Base-by-base conservation (phyloP, 2,329 filamentous ascomycete species). In the Ascochyta lentis region DNA sequence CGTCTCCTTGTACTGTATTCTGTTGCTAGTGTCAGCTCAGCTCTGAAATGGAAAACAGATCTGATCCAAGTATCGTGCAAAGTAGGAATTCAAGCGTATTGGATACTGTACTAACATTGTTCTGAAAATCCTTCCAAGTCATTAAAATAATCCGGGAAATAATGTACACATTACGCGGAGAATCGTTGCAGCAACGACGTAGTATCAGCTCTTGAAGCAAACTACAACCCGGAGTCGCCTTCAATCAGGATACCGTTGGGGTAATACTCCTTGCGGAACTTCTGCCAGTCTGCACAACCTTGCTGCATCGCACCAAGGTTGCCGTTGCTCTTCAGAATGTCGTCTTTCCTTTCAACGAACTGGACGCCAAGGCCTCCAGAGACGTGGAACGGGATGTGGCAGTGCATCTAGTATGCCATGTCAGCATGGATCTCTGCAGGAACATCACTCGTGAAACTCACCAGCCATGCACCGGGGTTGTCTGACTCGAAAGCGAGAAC, bases 361-460 rank as follows among this genome's bases (percentile, higher is more conserved):
- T 86, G 81, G 3, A 85, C 72, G 4, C 77, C 79, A 16, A 89
- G 76, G 3, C 74, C 74, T 0, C 65, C 67, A 12, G 69, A 63
- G 13, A 75, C 51, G 51, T 75, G 73, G 59, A 75, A 75, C 3
- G 70, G 72, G 15, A 76, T 74, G 39, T 77, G 74, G 54, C 74
- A 76, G 50, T 77, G 74, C 74, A 76, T 75, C 53, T 56, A 23
- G n/a, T 19, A 19, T 24, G 7, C 34, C 6, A 29, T 4, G 4
- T 56, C 47, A 56, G 47, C 33, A 39, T 5, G 16, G 16, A 27
- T 16, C 3, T n/a, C 24, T 16, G 26, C 40, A 19, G 3, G 27
- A 13, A 5, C 7, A 10, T 27, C 12, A 19, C 10, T 7, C 12
- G 15, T 43, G 13, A 13, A 34, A 44, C 47, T 43, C 43, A 51